Percentiles rank a stretch among this genome's conserved stretches.
Evolutionary conservation across 225 moss, liverwort and hornwort genomes (phyloP).

Genomic region (Takakia lepidozioides): DNA sequence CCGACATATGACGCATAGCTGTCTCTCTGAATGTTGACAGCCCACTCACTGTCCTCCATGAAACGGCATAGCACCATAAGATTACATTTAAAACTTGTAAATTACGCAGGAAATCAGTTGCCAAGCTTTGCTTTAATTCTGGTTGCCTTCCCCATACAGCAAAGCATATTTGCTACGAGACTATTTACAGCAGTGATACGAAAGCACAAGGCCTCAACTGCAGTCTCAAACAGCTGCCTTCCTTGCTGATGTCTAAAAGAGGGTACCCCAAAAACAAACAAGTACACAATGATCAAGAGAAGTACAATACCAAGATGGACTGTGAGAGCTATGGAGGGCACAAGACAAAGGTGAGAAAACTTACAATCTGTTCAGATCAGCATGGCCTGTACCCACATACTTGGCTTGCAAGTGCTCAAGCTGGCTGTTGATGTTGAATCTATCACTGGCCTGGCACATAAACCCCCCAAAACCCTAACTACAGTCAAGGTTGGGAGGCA

Average conservation of each 20-base stretch:
- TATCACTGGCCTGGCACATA: constrained; percentile 77
- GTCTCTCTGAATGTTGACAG: constrained; percentile 88
- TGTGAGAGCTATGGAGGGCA: not conserved
- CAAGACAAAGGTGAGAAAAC: constrained; percentile 6
- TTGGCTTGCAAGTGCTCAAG: constrained; percentile 93
- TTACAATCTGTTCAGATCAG: constrained; percentile 86
- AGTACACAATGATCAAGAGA: not conserved
- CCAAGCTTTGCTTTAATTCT: too few species aligned
- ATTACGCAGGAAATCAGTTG: too few species aligned
- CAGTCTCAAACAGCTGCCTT: too few species aligned
- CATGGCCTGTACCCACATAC: constrained; percentile 89
- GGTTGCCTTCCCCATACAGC: too few species aligned
- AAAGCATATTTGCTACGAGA: too few species aligned
- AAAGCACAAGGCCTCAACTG: too few species aligned
- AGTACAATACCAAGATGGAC: too few species aligned
- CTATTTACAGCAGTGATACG: too few species aligned
- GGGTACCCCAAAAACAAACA: not conserved
- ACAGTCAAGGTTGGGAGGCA: too few species aligned
- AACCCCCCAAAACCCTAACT: too few species aligned
- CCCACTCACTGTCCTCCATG: constrained; percentile 62
- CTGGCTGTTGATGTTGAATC: constrained; percentile 91
- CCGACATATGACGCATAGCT: constrained; percentile 86
- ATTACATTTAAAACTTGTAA: too few species aligned
- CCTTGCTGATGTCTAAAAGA: too few species aligned
- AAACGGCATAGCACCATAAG: not conserved